Evolutionary conservation across 2,329 filamentous ascomycete genomes (phyloP), one percentile per base, ranked within the genome.

Genomic region (Capronia coronata): DNA sequence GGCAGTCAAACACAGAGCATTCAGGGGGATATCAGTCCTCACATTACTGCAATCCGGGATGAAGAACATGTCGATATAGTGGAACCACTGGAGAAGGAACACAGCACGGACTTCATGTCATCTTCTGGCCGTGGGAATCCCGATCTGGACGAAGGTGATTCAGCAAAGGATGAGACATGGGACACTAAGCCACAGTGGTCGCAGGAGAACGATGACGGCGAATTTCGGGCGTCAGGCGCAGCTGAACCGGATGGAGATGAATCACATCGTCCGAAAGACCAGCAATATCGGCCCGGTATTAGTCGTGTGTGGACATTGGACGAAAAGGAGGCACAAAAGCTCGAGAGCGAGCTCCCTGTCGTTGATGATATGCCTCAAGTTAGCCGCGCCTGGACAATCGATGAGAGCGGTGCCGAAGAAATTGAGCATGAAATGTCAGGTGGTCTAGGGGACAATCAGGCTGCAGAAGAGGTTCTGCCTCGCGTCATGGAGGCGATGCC

Each of bases 71-170:
- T 70, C 9, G 73, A 77, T 44, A 62, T 71, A 29, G 61, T 73
- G 9, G 65, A 71, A 49, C 66, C 66, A 1, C 62, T 68, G n/a
- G 68, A 72, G 44, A 64, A 69, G 19, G 69, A 72, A 25, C 68
- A 68, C 5, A 65, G 30, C 23, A 40, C 67, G 18, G 63, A 61
- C 21, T 71, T 77, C 5, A 83, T 82, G 58, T 81, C 84, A 3
- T 80, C 74, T 10, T 84, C 80, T 81, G 82, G 79, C 9, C 71
- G 81, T 52, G 82, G 82, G 55, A 73, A 81, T 61, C 83, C 76
- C 2, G 79, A 83, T 62, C 76, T 79, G 51, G 84, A 80, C 53
- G 77, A 82, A 42, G 72, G 78, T 9, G 77, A 79, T 51, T 82
- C 75, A 44, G 77, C 80, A 5, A 76, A 78, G 38, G 65, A 65